Base-by-base conservation (phyloP, 2,329 filamentous ascomycete species). In the Pseudogymnoascus sp. region DNA sequence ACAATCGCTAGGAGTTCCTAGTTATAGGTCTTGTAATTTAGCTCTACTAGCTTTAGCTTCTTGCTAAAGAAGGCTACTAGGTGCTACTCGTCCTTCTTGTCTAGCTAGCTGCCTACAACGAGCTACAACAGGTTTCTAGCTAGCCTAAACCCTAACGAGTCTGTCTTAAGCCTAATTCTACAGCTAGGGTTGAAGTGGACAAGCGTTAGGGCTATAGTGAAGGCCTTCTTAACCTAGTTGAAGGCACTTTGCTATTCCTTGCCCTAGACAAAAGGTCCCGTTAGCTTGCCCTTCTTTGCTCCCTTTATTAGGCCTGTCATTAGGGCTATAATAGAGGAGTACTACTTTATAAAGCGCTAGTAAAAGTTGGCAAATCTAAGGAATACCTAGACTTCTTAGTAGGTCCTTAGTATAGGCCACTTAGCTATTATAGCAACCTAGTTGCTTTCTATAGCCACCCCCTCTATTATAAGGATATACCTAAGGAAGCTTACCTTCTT, bases 1-100 rank as follows among this genome's bases (percentile, higher is more conserved):
- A 75, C 60, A 31, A 75, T 73, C 1, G 69, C 70, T 0, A 74
- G 60, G 0, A 75, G 66, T 63, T 74, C 71, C 60, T 74, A 70
- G 59, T 75, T 63, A 53, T 75, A 66, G 16, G 72, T 72, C 7
- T 72, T 60, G 59, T 75, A 75, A 53, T 74, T 75, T 4, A 60
- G 65, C 64, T 75, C 61, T 1, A 65, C 64, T 6, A 50, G 46
- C 6, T n/a, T 64, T 6, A 71, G 62, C 43, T 72, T 74, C 56
- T 62, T 64, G 8, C 64, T 72, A 28, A 64, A 69, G 64, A 65
- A 74, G 3, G 67, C 68, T 0, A 72, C 64, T 19, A 63, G 69
- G 2, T 65, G 38, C 26, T 16, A 35, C 10, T 24, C 6, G 3
- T 16, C 19, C 43, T 22, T 24, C 28, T 3, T 16, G 1, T 6